Evolutionary conservation across 768 basidiomycete species (phyloP).

Genomic region (Crucibulum laeve): DNA sequence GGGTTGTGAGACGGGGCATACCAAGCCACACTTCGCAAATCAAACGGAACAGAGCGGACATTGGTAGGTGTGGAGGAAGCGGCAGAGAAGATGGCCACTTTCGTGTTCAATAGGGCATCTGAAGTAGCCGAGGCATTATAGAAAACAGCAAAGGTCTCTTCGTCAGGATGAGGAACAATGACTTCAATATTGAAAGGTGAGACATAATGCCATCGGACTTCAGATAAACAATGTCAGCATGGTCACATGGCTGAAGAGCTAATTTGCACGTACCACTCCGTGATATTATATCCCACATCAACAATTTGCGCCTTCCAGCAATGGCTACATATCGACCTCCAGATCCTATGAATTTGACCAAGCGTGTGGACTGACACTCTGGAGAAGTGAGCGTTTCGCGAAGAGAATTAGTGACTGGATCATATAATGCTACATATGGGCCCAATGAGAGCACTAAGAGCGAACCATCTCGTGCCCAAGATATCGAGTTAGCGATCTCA

Average conservation of each 20-base stretch:
- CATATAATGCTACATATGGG: constrained; percentile 67
- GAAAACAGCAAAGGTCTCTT: constrained; percentile 59
- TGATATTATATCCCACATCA: constrained; percentile 70
- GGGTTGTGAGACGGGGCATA: constrained; percentile 23
- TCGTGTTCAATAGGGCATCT: constrained; percentile 27
- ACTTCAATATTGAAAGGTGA: constrained; percentile 30
- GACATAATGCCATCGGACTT: constrained; percentile 60
- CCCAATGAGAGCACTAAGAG: constrained; percentile 74
- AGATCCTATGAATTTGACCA: constrained; percentile 63
- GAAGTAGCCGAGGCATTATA: constrained; percentile 21
- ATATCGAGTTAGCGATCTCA: constrained; percentile 58
- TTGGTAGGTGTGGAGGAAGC: constrained; percentile 40
- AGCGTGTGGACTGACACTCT: constrained; percentile 40
- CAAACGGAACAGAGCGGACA: constrained; percentile 53
- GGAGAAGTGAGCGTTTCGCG: constrained; percentile 57
- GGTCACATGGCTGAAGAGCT: neutral
- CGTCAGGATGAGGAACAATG: constrained; percentile 51
- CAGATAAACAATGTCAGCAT: constrained; percentile 1
- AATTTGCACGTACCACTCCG: constrained; percentile 46
- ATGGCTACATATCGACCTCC: constrained; percentile 70
- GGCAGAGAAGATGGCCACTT: constrained; percentile 44
- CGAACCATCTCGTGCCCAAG: constrained; percentile 86
- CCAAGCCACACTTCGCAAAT: constrained; percentile 45
- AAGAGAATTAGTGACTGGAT: constrained; percentile 57
- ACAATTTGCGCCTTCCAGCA: constrained; percentile 40